These are phyloP conservation scores for Fusarium austroafricanum DNA, from an alignment of 2,329 filamentous ascomycete genomes.

Conservation along the genomic window DNA sequence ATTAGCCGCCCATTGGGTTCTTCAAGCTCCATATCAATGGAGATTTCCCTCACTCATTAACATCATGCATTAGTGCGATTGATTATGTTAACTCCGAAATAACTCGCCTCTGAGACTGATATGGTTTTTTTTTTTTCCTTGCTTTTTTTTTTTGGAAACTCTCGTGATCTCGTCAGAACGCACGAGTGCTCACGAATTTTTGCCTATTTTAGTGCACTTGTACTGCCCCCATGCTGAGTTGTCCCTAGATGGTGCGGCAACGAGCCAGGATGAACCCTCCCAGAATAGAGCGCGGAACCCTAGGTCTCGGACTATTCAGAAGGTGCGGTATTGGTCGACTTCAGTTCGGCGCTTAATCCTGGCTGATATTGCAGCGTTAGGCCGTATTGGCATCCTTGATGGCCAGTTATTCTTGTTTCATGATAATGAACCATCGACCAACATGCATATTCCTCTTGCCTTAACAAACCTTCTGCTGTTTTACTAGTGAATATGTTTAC, in stretches of 20 bases:
- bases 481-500: constrained; percentile 22
- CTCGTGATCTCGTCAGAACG: neutral
- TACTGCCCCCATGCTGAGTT: constrained; percentile 8
- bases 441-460: constrained; percentile 28
- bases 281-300: neutral
- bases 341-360: constrained; percentile 23
- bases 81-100: neutral
- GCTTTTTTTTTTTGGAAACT: neutral
- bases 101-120: neutral
- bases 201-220: neutral
- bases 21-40: neutral
- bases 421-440: constrained; percentile 25
- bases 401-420: constrained; percentile 38
- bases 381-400: constrained; percentile 16
- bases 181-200: neutral
- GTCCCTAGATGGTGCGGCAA: constrained; percentile 10
- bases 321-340: constrained; percentile 3
- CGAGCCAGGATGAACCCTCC: constrained; percentile 15
- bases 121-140: neutral
- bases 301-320: neutral
- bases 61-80: neutral
- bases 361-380: neutral
- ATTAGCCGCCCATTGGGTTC: constrained; percentile 24
- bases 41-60: neutral
- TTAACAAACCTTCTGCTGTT: constrained; percentile 31